Percentiles rank a stretch among this genome's conserved stretches.
Evolutionary conservation across 78 protist genomes (phyloP).

Genomic region (Chrysochromulina tobinii): DNA sequence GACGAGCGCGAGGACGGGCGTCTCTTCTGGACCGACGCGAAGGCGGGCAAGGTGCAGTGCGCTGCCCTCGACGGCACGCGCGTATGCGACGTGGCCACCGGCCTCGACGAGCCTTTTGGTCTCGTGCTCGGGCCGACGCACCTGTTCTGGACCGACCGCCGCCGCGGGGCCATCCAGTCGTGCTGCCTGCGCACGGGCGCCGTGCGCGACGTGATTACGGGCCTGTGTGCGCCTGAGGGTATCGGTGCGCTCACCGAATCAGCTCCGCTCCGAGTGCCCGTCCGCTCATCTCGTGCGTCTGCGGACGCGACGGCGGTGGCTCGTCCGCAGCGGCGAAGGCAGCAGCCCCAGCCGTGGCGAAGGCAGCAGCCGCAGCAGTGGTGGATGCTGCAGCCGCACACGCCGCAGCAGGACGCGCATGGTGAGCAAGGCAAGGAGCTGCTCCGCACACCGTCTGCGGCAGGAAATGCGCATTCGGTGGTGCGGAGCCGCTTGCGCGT

Average conservation of each 20-base stretch:
- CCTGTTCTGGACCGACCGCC: not conserved
- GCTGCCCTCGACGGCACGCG: not conserved
- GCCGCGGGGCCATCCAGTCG: not conserved
- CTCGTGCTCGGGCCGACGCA: not conserved
- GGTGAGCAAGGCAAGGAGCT: no score
- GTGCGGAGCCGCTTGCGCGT: no score
- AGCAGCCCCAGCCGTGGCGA: no score
- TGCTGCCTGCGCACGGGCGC: not conserved
- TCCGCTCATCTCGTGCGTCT: no score
- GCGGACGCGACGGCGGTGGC: no score
- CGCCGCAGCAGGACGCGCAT: no score
- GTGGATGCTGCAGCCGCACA: no score
- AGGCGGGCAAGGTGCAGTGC: not conserved
- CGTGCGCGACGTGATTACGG: not conserved
- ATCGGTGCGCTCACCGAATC: not conserved
- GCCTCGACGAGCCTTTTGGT: not conserved
- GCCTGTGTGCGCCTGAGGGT: not conserved
- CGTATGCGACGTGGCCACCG: not conserved
- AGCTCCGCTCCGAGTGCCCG: no score
- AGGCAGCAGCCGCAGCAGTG: no score
- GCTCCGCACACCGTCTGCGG: no score
- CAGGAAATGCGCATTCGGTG: no score
- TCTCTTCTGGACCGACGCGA: not conserved
- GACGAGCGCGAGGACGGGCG: not conserved
- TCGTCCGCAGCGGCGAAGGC: no score